These are phyloP conservation scores for Santalum album DNA, from an alignment of 164 flowering plant species.

Conservation along the genomic window DNA sequence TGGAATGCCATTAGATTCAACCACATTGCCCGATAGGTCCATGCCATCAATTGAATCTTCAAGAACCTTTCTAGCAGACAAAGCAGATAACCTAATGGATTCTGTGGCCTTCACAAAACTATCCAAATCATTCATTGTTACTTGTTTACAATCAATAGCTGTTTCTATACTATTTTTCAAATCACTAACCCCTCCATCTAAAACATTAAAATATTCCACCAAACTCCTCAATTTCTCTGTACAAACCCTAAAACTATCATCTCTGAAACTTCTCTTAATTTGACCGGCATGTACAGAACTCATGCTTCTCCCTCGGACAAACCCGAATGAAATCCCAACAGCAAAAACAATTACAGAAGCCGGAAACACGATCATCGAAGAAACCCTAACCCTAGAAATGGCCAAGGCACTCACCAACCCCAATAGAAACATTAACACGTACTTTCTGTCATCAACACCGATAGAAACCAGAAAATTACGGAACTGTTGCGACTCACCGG, in stretches of 20 bases:
- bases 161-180: constrained; percentile 34
- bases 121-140: constrained; percentile 37
- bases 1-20: constrained; percentile 8
- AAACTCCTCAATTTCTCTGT: constrained; percentile 36
- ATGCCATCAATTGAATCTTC: constrained; percentile 22
- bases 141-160: constrained; percentile 25
- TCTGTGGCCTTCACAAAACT: constrained; percentile 29
- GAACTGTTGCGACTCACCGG: constrained; percentile 49
- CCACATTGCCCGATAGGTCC: background rate
- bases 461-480: constrained; percentile 37
- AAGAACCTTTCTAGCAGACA: constrained; percentile 25
- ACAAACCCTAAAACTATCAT: constrained; percentile 23
- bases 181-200: constrained; percentile 30
- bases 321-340: constrained; percentile 64
- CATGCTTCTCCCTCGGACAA: constrained; percentile 32
- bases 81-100: constrained; percentile 21
- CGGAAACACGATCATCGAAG: constrained; percentile 55
- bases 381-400: constrained; percentile 60
- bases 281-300: constrained; percentile 17
- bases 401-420: constrained; percentile 70
- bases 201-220: constrained; percentile 26
- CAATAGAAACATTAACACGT: constrained; percentile 43
- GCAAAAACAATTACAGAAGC: constrained; percentile 62
- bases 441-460: constrained; percentile 59
- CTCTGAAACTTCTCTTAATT: constrained; percentile 24